phyloP scores from a whole-genome alignment of 306 rosid genomes.

The Cicer arietinum region DNA sequence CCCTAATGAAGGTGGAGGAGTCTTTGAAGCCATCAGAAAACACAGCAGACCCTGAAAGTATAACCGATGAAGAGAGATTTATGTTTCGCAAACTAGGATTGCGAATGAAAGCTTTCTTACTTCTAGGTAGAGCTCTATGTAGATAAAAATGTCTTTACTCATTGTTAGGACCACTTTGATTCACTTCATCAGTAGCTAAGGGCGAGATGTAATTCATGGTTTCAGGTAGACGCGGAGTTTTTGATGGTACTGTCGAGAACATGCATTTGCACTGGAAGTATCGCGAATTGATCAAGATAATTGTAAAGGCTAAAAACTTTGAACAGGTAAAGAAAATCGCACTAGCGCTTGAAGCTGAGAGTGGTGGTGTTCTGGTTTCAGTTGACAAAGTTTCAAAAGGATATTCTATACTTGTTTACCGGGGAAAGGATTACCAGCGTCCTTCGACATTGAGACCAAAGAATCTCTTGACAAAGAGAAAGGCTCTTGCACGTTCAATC shows the following conservation, averaged over 20 bases:
- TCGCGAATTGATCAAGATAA: constrained; percentile 85
- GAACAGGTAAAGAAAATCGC: constrained; percentile 88
- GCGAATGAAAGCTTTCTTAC: constrained; percentile 97
- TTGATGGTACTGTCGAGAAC: constrained; percentile 96
- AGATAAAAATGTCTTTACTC: not conserved
- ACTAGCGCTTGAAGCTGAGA: constrained; percentile 93
- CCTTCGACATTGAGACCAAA: constrained; percentile 88
- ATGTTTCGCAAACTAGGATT: constrained; percentile 98
- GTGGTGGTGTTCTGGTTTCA: constrained; percentile 92
- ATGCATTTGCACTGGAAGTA: constrained; percentile 99
- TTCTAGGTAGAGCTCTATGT: constrained; percentile 68
- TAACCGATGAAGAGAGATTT: constrained; percentile 96
- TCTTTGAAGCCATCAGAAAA: constrained; percentile 69
- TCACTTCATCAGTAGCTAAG: constrained; percentile 36
- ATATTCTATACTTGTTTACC: constrained; percentile 74
- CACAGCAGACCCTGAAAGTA: constrained; percentile 83
- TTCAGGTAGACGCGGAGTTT: constrained; percentile 96
- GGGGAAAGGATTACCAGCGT: constrained; percentile 84
- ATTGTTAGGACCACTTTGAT: constrained; percentile 23
- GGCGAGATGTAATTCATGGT: constrained; percentile 33
- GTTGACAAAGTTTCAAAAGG: constrained; percentile 89
- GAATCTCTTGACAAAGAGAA: constrained; percentile 97
- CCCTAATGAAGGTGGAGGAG: constrained; percentile 77
- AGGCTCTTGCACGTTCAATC: constrained; percentile 92
- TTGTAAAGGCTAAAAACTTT: constrained; percentile 78